Base-by-base conservation (phyloP, 208 protist species). In the Trypanosoma avium region DNA sequence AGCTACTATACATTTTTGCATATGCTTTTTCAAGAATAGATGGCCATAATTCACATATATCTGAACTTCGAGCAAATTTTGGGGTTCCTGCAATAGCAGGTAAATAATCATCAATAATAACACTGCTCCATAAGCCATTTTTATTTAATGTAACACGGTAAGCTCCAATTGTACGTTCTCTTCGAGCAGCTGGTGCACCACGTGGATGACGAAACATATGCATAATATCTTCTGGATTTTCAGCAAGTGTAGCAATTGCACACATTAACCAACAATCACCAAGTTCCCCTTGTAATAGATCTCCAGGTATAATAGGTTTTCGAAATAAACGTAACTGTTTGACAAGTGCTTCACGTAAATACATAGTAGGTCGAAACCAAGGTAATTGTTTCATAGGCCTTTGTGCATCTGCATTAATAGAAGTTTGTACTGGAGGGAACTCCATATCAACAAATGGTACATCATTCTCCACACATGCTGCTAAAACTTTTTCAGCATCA, bases 81-180 rank as follows among this genome's bases (percentile, higher is more conserved):
- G 73, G 81, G 7, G 53, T 70, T 32, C 61, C 75, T 15, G 66
- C 87, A 12, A 89, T 48, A 22, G 79, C 74, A 9, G 91, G 91
- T 26, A 97, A 61, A 67, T 91, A 94, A 75, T 95, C 85, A 52
- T 97, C 92, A 17, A 97, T 89, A 10, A 93, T 38, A 53, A 97
- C 77, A 54, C 60, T 89, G 57, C 73, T 78, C 92, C 92, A 97
- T 19, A 90, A 65, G 19, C 92, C 92, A 69, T 92, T 91, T 49
- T 93, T 92, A 80, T 87, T 95, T 43, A 97, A 82, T 55, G 81
- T 85, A 21, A 97, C 85, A 54, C 87, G 86, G 74, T 94, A 97
- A 17, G 85, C 89, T 12, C 88, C 88, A 32, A 89, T 40, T 10
- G 55, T 66, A 15, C 76, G 73, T 76, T 97, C 91, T 13, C 61